Conservation (phyloP, 2,329 filamentous ascomycete species). For the Claviceps fusiformis region DNA sequence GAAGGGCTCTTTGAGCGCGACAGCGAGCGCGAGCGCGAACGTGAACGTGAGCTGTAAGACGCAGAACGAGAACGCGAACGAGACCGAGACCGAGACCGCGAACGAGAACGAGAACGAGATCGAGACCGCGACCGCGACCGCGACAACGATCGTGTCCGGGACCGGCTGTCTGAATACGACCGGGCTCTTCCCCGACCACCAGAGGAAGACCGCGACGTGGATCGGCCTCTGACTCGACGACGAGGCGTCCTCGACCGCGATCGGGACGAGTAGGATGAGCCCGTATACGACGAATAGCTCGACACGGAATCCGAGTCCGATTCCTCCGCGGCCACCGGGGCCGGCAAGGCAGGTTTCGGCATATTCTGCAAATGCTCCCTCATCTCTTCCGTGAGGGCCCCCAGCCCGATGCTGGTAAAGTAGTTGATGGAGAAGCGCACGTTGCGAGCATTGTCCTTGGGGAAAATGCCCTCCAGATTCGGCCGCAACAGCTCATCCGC, state of each 20-base stretch:
- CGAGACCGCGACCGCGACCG: neutral
- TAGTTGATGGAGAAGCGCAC: constrained; percentile 98
- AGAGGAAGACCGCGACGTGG: constrained; percentile 3
- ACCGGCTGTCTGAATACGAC: constrained; percentile 5
- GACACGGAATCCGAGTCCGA: constrained; percentile 61
- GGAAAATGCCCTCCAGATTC: constrained; percentile 76
- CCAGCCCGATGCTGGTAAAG: constrained; percentile 97
- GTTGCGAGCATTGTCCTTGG: constrained; percentile 75
- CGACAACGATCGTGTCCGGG: constrained; percentile 3
- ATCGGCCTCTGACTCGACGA: constrained; percentile 5
- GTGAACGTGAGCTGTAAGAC: constrained; percentile 1
- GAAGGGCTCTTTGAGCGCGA: neutral
- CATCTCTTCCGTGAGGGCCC: constrained; percentile 87
- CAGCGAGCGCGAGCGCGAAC: constrained; percentile 1
- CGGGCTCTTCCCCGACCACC: constrained; percentile 1
- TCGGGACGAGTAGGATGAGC: constrained; percentile 8
- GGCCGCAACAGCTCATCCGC: constrained; percentile 66
- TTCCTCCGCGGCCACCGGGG: constrained; percentile 43
- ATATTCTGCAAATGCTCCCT: constrained; percentile 79
- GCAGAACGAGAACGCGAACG: constrained; percentile 3
- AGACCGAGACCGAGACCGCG: neutral
- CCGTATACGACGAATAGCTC: constrained; percentile 61
- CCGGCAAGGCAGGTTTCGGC: constrained; percentile 68
- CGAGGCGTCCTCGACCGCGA: constrained; percentile 4
- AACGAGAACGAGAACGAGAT: neutral